Evolutionary conservation across 2,329 filamentous ascomycete genomes (phyloP).

Genomic region (Colletotrichum agaves): DNA sequence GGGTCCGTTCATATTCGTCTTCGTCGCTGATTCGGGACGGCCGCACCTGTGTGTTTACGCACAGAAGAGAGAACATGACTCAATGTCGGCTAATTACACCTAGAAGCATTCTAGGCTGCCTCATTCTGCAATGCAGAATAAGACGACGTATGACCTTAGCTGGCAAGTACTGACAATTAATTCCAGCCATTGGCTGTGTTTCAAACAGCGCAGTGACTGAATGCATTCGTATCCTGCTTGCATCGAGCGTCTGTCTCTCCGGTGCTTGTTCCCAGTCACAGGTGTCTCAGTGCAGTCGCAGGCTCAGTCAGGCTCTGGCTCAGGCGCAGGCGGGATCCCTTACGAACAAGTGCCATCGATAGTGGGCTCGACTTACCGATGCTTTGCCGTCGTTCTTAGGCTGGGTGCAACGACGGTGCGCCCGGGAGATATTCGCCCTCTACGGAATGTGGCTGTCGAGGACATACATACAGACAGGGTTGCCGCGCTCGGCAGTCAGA

Average conservation of each 20-base stretch:
- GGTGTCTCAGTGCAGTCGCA: no score
- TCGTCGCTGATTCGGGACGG: constrained; percentile 10
- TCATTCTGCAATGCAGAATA: not conserved
- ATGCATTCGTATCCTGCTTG: not conserved
- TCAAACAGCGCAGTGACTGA: not conserved
- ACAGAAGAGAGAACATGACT: not conserved
- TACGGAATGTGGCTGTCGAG: not conserved
- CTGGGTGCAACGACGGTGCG: not conserved
- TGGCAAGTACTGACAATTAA: not conserved
- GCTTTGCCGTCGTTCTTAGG: not conserved
- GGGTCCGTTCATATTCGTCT: constrained; percentile 26
- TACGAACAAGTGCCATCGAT: no score
- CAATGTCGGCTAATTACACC: not conserved
- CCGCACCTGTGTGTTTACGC: not conserved
- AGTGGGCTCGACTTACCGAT: not conserved
- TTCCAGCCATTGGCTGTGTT: constrained; percentile 2
- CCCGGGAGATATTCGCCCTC: constrained; percentile 1
- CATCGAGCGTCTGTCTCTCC: not conserved
- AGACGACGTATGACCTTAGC: not conserved
- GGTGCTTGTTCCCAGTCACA: not conserved
- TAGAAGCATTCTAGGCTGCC: not conserved
- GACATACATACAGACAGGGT: constrained; percentile 4
- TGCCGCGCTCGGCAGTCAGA: not conserved
- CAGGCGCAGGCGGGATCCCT: no score
- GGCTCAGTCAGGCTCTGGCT: no score